Evolutionary conservation across 2,329 filamentous ascomycete genomes (phyloP), one percentile per base, ranked within the genome.

Genomic region (Beauveria pseudobassiana): DNA sequence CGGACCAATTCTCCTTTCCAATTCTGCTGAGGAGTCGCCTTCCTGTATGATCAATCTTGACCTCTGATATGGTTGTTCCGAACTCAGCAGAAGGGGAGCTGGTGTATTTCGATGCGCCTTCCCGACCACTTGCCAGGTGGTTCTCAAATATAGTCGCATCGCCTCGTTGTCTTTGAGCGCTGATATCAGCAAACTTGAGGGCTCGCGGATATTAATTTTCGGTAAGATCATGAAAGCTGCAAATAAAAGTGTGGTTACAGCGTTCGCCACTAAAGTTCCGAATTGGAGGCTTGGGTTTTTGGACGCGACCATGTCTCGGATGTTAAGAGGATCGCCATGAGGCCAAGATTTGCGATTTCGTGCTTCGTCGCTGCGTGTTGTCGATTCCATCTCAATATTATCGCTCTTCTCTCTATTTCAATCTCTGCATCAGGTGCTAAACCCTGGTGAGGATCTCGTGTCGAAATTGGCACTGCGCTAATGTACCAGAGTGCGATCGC

Each of bases 281-380:
- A 22, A 12, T 6, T 42, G 38, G n/a, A 46, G 24, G 50, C 30
- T 54, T 38, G 30, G 30, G 22, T 22, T 54, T 42, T 20, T 26
- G 51, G 51, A 24, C 20, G 51, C 22, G 5, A 24, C 51, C 51
- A 54, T 18, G 51, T 43, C 38, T 66, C 65, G 6, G 63, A 40
- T 24, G 64, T 66, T 54, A 65, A 59, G 14, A 71, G 62, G 61
- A 70, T 69, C n/a, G 67, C 63, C 49, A 71, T 61, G 18, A 70
- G 63, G 7, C 68, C 69, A 24, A 69, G 42, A 38, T 68, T 71
- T 26, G 64, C 66, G 14, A 67, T 34, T 10, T 56, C 50, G 34
- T 66, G 62, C 34, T 64, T 52, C 18, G 63, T 54, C 5, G 61
- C 55, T 16, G 63, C 56, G 45, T 62, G 62, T 52, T 63, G 38